phyloP scores from a whole-genome alignment of 495 filamentous ascomycete species.

The Terfezia boudieri region DNA sequence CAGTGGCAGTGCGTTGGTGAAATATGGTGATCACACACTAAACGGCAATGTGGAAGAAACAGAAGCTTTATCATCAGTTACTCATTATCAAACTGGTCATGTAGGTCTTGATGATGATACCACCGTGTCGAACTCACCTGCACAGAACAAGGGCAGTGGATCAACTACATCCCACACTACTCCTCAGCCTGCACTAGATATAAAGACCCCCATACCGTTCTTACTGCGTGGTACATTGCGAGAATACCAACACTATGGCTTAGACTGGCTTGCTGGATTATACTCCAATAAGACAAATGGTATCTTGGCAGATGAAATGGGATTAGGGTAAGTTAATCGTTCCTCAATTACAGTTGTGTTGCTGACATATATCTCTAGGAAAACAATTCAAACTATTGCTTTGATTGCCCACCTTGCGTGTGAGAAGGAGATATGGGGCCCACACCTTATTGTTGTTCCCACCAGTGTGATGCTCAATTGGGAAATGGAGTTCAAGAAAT shows the following conservation, averaged over 20 bases:
- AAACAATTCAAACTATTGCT: slow-evolving; percentile 96
- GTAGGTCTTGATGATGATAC: not conserved
- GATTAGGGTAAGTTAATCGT: slow-evolving; percentile 38
- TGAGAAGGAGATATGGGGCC: slow-evolving; percentile 79
- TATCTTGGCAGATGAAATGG: slow-evolving; percentile 99
- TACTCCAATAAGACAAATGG: slow-evolving; percentile 90
- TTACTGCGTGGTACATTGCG: slow-evolving; percentile 79
- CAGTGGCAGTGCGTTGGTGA: slow-evolving; percentile 10
- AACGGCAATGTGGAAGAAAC: slow-evolving; percentile 21
- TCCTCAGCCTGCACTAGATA: slow-evolving; percentile 17
- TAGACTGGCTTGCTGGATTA: slow-evolving; percentile 87
- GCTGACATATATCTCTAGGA: slow-evolving; percentile 20
- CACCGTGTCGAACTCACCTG: not conserved
- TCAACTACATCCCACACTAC: slow-evolving; percentile 22
- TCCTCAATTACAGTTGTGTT: slow-evolving; percentile 2
- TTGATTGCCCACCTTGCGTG: slow-evolving; percentile 84
- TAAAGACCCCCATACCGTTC: slow-evolving; percentile 59
- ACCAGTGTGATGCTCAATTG: slow-evolving; percentile 98
- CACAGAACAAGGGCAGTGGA: not conserved
- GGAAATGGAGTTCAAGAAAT: slow-evolving; percentile 99
- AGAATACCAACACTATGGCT: slow-evolving; percentile 87
- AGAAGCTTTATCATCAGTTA: slow-evolving; percentile 21
- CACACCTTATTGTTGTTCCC: slow-evolving; percentile 87
- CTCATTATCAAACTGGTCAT: not conserved
- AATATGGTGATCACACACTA: slow-evolving; percentile 3